These are phyloP conservation scores for Stachybotrys echinatus DNA, from an alignment of 2,329 filamentous ascomycete species.

Conservation along the genomic window DNA sequence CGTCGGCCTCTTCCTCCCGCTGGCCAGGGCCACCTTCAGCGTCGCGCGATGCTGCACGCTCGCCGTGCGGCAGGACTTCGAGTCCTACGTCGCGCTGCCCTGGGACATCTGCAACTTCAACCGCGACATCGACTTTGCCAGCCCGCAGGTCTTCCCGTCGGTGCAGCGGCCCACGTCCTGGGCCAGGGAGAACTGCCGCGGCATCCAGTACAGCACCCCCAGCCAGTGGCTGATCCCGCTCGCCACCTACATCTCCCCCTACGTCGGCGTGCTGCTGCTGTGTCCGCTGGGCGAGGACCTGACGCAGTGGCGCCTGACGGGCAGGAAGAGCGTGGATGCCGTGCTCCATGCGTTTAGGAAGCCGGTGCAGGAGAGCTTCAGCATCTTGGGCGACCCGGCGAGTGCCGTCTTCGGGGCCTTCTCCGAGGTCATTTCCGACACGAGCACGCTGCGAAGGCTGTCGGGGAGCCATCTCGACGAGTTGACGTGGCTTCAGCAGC, in stretches of 20 bases:
- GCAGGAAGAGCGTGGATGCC: background rate
- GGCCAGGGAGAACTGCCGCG: background rate
- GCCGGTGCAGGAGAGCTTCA: background rate
- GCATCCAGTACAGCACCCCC: background rate
- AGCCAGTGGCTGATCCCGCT: background rate
- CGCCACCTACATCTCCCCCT: background rate
- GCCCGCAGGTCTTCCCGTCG: background rate
- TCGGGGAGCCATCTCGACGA: too few species aligned
- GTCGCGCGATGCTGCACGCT: background rate
- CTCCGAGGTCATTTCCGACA: background rate
- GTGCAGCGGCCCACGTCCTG: background rate
- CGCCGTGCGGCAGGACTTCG: background rate
- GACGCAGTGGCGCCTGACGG: too few species aligned
- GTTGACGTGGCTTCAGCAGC: background rate
- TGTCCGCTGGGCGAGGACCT: background rate
- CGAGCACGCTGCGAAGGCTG: background rate
- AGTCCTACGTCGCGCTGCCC: background rate
- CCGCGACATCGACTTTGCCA: background rate
- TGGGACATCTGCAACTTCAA: background rate
- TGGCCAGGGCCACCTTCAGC: background rate
- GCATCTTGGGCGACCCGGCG: background rate
- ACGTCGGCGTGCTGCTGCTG: background rate
- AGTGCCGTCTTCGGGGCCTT: background rate
- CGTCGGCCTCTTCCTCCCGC: background rate
- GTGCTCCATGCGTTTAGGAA: background rate